Conservation (phyloP, 768 basidiomycete genomes). For the Termitomyces sp. region DNA sequence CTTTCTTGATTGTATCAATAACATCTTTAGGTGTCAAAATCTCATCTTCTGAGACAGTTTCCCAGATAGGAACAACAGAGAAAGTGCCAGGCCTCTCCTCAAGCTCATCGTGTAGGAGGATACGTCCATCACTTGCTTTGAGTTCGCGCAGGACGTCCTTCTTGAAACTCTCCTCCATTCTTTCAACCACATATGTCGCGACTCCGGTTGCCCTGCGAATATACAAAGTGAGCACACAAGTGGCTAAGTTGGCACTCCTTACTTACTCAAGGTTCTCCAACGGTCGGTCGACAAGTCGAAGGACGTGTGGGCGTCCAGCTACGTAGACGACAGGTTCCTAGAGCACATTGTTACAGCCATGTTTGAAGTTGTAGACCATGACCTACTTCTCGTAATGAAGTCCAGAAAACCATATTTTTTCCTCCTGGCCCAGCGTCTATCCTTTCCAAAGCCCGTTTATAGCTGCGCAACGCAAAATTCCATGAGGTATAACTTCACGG, state of each 20-base stretch:
- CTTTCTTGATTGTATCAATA: conserved; percentile 67
- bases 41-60: conserved; percentile 75
- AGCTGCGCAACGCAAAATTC: conserved; percentile 35
- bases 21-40: conserved; percentile 88
- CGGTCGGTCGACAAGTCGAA: conserved; percentile 84
- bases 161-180: conserved; percentile 88
- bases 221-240: background rate
- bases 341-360: background rate
- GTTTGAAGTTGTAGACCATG: background rate
- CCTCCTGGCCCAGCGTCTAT: conserved; percentile 85
- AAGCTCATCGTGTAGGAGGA: conserved; percentile 93
- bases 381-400: conserved; percentile 84
- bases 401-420: conserved; percentile 81
- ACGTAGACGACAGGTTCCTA: conserved; percentile 94
- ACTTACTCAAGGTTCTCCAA: conserved; percentile 92
- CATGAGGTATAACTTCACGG: background rate
- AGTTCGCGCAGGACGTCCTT: conserved; percentile 84
- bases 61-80: conserved; percentile 93
- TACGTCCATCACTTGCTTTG: conserved; percentile 65
- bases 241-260: background rate
- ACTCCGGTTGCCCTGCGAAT: conserved; percentile 83
- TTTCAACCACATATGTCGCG: conserved; percentile 85
- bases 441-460: conserved; percentile 73
- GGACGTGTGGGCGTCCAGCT: conserved; percentile 83
- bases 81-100: conserved; percentile 91